Evolutionary conservation across 768 basidiomycete genomes (phyloP).

Genomic region (Agaricus sinodeliciosus): DNA sequence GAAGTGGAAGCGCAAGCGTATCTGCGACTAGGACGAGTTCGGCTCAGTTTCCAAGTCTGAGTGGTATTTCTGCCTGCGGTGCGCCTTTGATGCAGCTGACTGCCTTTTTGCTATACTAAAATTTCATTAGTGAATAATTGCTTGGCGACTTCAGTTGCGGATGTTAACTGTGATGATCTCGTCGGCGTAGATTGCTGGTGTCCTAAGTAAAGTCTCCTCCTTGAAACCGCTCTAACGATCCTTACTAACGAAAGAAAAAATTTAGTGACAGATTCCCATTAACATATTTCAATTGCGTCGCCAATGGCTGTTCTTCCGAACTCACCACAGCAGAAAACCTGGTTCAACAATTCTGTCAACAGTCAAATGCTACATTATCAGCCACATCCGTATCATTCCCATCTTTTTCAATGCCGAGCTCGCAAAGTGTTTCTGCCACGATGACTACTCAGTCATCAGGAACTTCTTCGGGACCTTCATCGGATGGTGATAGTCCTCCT

Average conservation of each 20-base stretch:
- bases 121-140: constrained; percentile 36
- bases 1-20: not conserved
- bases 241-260: not conserved
- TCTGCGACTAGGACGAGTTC: constrained; percentile 21
- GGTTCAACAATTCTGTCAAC: constrained; percentile 41
- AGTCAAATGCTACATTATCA: constrained; percentile 22
- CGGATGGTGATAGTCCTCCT: not conserved
- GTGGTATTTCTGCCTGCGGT: constrained; percentile 34
- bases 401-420: constrained; percentile 16
- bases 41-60: constrained; percentile 31
- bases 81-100: constrained; percentile 8
- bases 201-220: constrained; percentile 21
- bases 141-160: constrained; percentile 29
- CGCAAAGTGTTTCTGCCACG: not conserved
- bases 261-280: constrained; percentile 28
- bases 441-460: not conserved
- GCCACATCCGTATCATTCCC: constrained; percentile 29
- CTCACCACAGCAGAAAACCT: constrained; percentile 34
- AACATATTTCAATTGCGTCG: constrained; percentile 31
- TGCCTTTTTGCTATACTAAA: too few species aligned
- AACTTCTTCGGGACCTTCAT: not conserved
- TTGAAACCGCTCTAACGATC: not conserved
- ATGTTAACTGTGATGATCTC: constrained; percentile 36
- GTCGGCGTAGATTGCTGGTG: constrained; percentile 47
- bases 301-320: constrained; percentile 27